Percentiles rank a stretch among this genome's conserved stretches.
Conservation (phyloP, 2,329 filamentous ascomycete species). For the Fusarium aywerte region DNA sequence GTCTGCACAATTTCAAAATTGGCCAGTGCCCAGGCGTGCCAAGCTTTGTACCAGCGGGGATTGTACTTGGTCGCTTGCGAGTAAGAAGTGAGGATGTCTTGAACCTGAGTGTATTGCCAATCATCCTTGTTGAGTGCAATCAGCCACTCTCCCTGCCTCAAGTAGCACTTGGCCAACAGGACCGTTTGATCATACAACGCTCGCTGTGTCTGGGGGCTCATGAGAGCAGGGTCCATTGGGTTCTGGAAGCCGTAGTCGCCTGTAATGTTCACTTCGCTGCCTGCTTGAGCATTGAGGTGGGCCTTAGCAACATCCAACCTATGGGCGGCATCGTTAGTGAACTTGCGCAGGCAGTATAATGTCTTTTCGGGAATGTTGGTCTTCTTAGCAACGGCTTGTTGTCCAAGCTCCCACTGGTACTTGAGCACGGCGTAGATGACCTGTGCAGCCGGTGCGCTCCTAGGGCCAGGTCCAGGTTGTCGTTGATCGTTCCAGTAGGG, state of each 20-base stretch:
- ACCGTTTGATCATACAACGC: slow-evolving; percentile 70
- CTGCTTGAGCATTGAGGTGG: slow-evolving; percentile 60
- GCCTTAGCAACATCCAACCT: slow-evolving; percentile 64
- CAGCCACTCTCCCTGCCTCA: slow-evolving; percentile 97
- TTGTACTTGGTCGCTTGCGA: slow-evolving; percentile 93
- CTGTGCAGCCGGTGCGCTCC: slow-evolving; percentile 72
- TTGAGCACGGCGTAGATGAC: slow-evolving; percentile 98
- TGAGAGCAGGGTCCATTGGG: slow-evolving; percentile 56
- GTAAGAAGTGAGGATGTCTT: slow-evolving; percentile 92
- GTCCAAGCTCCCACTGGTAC: slow-evolving; percentile 91
- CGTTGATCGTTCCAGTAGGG: slow-evolving; percentile 64
- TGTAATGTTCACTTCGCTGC: slow-evolving; percentile 58
- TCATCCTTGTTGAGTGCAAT: slow-evolving; percentile 85
- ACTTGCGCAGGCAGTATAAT: slow-evolving; percentile 68
- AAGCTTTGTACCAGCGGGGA: slow-evolving; percentile 96
- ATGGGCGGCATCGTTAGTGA: slow-evolving; percentile 69
- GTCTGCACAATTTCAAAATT: slow-evolving; percentile 98
- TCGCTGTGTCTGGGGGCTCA: slow-evolving; percentile 63
- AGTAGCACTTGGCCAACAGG: slow-evolving; percentile 92
- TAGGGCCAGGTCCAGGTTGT: slow-evolving; percentile 45
- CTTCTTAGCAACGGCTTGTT: slow-evolving; percentile 60
- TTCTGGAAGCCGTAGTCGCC: slow-evolving; percentile 64
- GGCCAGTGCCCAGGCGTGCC: slow-evolving; percentile 97
- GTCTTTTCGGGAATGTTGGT: slow-evolving; percentile 64
- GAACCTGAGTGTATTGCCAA: slow-evolving; percentile 87